These are phyloP conservation scores for Tylopilus orsonianus DNA, from an alignment of 1,284 basidiomycete species.

Conservation along the genomic window DNA sequence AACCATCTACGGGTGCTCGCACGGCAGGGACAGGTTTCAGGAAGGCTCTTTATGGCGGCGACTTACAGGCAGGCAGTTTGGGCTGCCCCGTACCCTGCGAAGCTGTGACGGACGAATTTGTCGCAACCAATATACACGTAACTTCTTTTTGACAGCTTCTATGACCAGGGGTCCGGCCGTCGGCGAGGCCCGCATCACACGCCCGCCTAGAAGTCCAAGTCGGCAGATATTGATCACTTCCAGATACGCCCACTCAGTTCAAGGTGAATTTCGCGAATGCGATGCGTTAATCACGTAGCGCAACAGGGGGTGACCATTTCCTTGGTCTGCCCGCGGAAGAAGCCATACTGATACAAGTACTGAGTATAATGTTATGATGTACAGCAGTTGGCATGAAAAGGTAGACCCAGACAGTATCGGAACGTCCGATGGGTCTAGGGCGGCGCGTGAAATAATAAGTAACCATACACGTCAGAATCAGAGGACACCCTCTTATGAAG, in stretches of 20 bases:
- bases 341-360: conserved; percentile 21
- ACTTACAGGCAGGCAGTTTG: no score
- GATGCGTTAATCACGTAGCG: no score
- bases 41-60: neutral
- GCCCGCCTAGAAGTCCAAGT: conserved; percentile 6
- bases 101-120: neutral
- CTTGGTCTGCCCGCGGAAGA: neutral
- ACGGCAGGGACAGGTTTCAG: neutral
- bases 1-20: neutral
- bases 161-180: neutral
- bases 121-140: conserved; percentile 1
- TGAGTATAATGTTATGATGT: conserved; percentile 15
- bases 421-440: conserved; percentile 12
- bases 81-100: conserved; percentile 6
- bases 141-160: conserved; percentile 1
- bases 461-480: conserved; percentile 7
- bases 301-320: neutral
- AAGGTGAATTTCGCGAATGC: no score
- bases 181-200: neutral
- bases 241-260: neutral
- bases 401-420: conserved; percentile 12
- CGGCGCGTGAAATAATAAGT: conserved; percentile 8
- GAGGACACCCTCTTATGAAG: conserved; percentile 32
- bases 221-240: conserved; percentile 11
- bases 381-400: conserved; percentile 21